A percentile compares a stretch with the other conserved stretches of the same genome.
Evolutionary conservation across 371 early-diverging fungal genomes (phyloP).

Genomic region (Lichtheimia ramosa): DNA sequence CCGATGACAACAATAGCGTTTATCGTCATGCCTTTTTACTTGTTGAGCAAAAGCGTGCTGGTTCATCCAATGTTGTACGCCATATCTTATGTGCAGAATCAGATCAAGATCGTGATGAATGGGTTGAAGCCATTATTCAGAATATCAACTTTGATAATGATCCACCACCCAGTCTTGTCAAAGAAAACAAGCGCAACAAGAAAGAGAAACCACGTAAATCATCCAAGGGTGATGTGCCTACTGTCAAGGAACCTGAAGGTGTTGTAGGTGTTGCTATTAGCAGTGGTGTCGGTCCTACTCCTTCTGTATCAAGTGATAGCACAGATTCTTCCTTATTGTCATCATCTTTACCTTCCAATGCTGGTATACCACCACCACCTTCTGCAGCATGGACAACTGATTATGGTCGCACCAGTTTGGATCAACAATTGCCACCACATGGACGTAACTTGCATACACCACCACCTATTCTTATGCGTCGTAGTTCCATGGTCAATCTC

Average conservation of each 20-base stretch:
- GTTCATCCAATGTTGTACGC: constrained; percentile 59
- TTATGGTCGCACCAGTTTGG: constrained; percentile 6
- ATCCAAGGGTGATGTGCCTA: constrained; percentile 33
- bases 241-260: constrained; percentile 13
- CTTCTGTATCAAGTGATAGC: constrained; percentile 21
- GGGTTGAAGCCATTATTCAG: constrained; percentile 73
- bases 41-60: constrained; percentile 66
- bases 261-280: constrained; percentile 20
- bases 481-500: constrained; percentile 41
- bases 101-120: constrained; percentile 86
- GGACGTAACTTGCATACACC: constrained; percentile 24
- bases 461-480: constrained; percentile 29
- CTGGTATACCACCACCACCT: not conserved
- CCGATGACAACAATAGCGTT: constrained; percentile 49
- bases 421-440: constrained; percentile 7
- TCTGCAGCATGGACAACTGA: not conserved
- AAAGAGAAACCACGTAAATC: constrained; percentile 29
- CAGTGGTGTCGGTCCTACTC: constrained; percentile 12
- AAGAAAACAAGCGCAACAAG: constrained; percentile 8
- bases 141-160: constrained; percentile 40
- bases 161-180: not conserved
- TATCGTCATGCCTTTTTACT: constrained; percentile 82
- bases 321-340: constrained; percentile 22
- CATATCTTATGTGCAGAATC: constrained; percentile 89
- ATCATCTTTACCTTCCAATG: constrained; percentile 11